Evolutionary conservation across 1,139 yeast species (phyloP), one percentile per base, ranked within the genome.

Genomic region (Yamadazyma blattariae): DNA sequence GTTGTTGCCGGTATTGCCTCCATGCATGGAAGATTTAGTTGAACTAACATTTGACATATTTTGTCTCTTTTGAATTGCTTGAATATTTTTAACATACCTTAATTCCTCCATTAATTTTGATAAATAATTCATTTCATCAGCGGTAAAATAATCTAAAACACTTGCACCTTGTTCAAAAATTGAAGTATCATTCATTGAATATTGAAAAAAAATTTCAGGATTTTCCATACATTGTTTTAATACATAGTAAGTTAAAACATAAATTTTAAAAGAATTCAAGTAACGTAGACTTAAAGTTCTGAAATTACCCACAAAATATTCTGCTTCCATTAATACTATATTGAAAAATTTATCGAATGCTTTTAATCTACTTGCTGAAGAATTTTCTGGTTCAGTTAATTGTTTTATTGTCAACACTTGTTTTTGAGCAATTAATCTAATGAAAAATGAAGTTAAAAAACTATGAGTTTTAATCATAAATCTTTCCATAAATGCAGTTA

Each of bases 301-400:
- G 52, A 70, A 68, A 42, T 64, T 62, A 2, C 75, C 75, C 26
- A 70, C 72, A 47, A 70, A 70, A 13, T 68, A 50, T 39, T 70
- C 76, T 1, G 74, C 67, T 41, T 70, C 74, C 3, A 58, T 44
- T 19, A 70, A 47, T 5, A 64, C 59, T 36, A 63, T 51, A n/a
- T 52, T 54, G 39, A 67, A 67, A 28, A 70, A 51, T 12, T 47
- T 48, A 40, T 67, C 67, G 13, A 64, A 54, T 3, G 62, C 64
- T 26, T 63, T 64, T n/a, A 63, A 47, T 23, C 73, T 50, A 23
- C 51, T 51, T 7, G 22, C 23, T 16, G 25, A 25, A 2, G 35
- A 27, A 8, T 36, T 48, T 46, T 16, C 50, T 34, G 29, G 50
- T 38, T 27, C 61, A 54, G 38, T 58, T 56, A 30, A 39, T 19